Base-by-base conservation (phyloP, 768 basidiomycete genomes). In the Termitomyces heimii region DNA sequence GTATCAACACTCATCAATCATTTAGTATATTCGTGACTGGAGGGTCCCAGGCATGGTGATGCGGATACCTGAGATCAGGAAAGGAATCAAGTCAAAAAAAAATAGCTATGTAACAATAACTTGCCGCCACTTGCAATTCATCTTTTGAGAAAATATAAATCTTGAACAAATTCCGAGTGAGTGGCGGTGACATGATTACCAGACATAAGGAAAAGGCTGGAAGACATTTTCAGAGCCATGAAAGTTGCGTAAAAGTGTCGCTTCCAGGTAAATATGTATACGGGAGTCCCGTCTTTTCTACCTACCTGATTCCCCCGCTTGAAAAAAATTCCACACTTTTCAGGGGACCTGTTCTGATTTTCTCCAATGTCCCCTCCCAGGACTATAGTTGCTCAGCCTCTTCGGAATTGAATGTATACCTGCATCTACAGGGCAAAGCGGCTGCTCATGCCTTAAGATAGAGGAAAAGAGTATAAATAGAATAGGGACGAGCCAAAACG, bases 11-110 rank as follows among this genome's bases (percentile, higher is more conserved):
- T 32, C 14, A 34, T 32, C 6, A 18, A 9, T 32, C 6, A 24
- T 14, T 16, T 63, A 84, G 82, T 62, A 82, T 84, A 55, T 64
- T 83, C 24, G 81, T 84, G 34, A 78, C 71, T 62, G 83, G 83
- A 26, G 83, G 83, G 10, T 82, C 81, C 57, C 81, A 82, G 63
- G 71, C 82, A 14, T 84, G 83, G 83, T 85, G 68, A 74, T 31
- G 2, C 13, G 12, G 12, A 29, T 20, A 28, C 1, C 16, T n/a
- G 45, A 16, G 6, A 29, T 9, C 16, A n/a, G 46, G 46, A 20
- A 39, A 12, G 39, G 8, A 40, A 9, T 40, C 39, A 40, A 40
- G 39, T n/a, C 39, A n/a, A 40, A n/a, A 5, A 14, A 37, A 16
- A 18, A 5, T 18, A 16, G 16, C 6, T 18, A 39, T 18, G 37